Conservation (phyloP, 139 green algal genomes). For the Eudorina sp. region DNA sequence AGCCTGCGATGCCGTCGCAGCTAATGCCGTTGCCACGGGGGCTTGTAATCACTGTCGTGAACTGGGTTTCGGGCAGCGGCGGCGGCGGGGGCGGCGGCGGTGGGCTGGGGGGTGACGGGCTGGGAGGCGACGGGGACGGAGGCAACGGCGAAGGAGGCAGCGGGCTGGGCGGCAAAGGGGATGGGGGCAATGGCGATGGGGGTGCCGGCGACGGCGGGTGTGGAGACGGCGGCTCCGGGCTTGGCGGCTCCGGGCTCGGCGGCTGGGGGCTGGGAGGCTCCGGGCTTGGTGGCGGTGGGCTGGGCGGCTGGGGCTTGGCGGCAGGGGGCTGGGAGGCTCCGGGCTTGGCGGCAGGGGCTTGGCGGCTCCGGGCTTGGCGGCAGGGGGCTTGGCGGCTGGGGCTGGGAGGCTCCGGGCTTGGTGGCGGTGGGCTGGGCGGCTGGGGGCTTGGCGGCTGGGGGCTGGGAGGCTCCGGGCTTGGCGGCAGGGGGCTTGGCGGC, state of each 20-base stretch:
- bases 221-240: neutral
- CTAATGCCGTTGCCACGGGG: neutral
- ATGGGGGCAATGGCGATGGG: neutral
- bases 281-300: neutral
- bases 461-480: neutral
- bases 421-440: neutral
- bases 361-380: neutral
- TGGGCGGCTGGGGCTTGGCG: neutral
- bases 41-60: neutral
- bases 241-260: neutral
- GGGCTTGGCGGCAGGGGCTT: neutral
- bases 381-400: neutral
- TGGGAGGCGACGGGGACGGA: neutral
- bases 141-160: neutral
- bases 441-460: neutral
- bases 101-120: neutral
- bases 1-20: neutral
- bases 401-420: neutral
- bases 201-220: neutral
- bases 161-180: neutral
- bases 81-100: constrained; percentile 9
- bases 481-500: neutral
- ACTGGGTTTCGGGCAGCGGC: neutral
- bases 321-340: neutral
- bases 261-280: neutral